Evolutionary conservation across 2,329 filamentous ascomycete species (phyloP), one percentile per base, ranked within the genome.

Genomic region (Endocalyx cinctus): DNA sequence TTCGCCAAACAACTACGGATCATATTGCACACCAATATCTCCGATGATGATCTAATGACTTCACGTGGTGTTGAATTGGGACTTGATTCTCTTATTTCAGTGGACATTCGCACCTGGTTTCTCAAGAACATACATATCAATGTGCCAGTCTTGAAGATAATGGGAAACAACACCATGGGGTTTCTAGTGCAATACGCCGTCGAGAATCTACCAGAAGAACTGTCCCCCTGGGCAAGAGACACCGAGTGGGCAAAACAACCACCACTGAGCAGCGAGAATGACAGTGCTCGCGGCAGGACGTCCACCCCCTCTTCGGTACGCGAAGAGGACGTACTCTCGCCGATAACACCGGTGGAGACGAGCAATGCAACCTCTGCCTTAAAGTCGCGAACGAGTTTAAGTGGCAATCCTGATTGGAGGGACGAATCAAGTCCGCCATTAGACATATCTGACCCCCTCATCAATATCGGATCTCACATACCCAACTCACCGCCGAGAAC

Each of bases 11-110:
- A 40, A 23, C 28, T 47, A 4, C 39, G 45, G 11, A 26, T n/a
- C 5, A 22, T 30, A 12, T 16, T 48, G 15, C 42, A 45, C 22
- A 6, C 40, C 15, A 29, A 33, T 1, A 37, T 25, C 4, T 16
- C 29, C 22, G 37, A 43, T 23, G 28, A 47, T 2, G 39, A 44
- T 4, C 33, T 48, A n/a, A 37, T 45, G 37, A 18, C 25, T 15
- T 23, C 19, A 17, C 28, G 33, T 28, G 17, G 33, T 29, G 20
- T 23, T n/a, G 20, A 23, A n/a, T 8, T 23, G 8, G 20, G 35
- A 6, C 15, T 38, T 5, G 31, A 38, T 17, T 38, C 35, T 5
- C 35, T 38, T 10, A 27, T 38, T 7, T 34, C 31, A 5, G 35
- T 38, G 14, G 32, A 38, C 26, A 28, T 38, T 14, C 31, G 27